Conservation (phyloP, 768 basidiomycete genomes). For the Naganishia kalamii region DNA sequence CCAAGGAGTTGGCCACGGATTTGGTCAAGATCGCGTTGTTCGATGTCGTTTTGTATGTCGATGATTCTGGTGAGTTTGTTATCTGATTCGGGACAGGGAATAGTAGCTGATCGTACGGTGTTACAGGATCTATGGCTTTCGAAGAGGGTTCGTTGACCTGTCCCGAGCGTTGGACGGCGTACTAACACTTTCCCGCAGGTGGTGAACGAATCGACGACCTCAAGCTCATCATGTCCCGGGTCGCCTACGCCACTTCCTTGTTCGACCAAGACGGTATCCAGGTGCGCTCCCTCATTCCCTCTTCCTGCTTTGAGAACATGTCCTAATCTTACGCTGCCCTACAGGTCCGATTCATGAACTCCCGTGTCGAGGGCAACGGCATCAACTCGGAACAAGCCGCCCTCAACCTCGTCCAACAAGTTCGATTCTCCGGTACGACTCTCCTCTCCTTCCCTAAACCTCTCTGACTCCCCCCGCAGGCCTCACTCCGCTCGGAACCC, state of each 20-base stretch:
- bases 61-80: constrained; percentile 5
- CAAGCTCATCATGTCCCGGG: constrained; percentile 47
- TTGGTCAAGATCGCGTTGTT: constrained; percentile 48
- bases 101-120: too few relatives aligned
- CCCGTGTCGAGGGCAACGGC: constrained; percentile 47
- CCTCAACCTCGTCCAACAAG: constrained; percentile 41
- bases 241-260: constrained; percentile 45
- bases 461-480: constrained; percentile 3
- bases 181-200: background rate
- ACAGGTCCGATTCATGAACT: constrained; percentile 49
- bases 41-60: constrained; percentile 41
- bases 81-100: too few relatives aligned
- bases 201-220: constrained; percentile 48
- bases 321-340: too few relatives aligned
- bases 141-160: constrained; percentile 28
- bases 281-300: constrained; percentile 1
- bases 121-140: constrained; percentile 18
- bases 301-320: background rate
- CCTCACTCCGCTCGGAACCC: constrained; percentile 48
- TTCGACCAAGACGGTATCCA: constrained; percentile 50
- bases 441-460: too few relatives aligned
- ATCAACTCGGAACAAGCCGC: constrained; percentile 44
- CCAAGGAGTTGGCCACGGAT: constrained; percentile 49
- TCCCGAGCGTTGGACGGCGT: constrained; percentile 12
- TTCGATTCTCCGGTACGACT: constrained; percentile 45